These are phyloP conservation scores for Colletotrichum tropicicola DNA, from an alignment of 2,329 filamentous ascomycete genomes.

Conservation along the genomic window DNA sequence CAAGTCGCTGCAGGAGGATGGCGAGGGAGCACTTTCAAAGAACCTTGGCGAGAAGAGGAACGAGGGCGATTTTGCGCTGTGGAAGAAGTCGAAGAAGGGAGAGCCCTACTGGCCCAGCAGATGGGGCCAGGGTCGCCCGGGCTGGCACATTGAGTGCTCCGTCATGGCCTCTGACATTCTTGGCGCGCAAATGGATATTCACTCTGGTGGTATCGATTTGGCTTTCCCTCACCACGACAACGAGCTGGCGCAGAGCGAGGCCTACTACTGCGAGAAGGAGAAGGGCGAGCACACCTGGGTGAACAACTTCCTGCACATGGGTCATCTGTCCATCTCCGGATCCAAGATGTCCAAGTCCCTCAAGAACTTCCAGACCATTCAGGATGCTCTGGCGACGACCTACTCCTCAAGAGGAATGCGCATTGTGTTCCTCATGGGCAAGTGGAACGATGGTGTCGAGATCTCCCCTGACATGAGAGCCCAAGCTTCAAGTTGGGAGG, in stretches of 20 bases:
- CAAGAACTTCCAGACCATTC: slow-evolving; percentile 96
- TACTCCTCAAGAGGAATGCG: slow-evolving; percentile 85
- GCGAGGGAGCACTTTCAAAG: slow-evolving; percentile 82
- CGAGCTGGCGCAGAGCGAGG: slow-evolving; percentile 88
- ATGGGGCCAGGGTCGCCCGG: slow-evolving; percentile 88
- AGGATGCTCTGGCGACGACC: slow-evolving; percentile 74
- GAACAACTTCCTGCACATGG: slow-evolving; percentile 96
- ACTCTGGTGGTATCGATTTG: slow-evolving; percentile 91
- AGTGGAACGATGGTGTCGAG: slow-evolving; percentile 91
- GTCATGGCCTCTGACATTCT: slow-evolving; percentile 94
- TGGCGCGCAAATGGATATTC: slow-evolving; percentile 87
- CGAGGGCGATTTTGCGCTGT: slow-evolving; percentile 87
- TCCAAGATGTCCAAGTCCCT: slow-evolving; percentile 96
- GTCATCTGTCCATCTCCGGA: slow-evolving; percentile 83
- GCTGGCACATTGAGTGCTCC: slow-evolving; percentile 98
- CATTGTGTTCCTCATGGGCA: slow-evolving; percentile 86
- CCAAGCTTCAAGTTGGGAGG: slow-evolving; percentile 81
- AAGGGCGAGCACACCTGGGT: slow-evolving; percentile 79
- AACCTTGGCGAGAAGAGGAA: slow-evolving; percentile 74
- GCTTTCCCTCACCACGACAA: slow-evolving; percentile 95
- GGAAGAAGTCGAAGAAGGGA: slow-evolving; percentile 91
- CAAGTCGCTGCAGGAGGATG: slow-evolving; percentile 84
- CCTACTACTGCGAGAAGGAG: slow-evolving; percentile 72
- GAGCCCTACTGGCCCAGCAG: slow-evolving; percentile 90
- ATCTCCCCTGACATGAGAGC: slow-evolving; percentile 85